Evolutionary conservation across 306 rosid species (phyloP), one percentile per base, ranked within the genome.

Genomic region (Gastrolobium villosum): DNA sequence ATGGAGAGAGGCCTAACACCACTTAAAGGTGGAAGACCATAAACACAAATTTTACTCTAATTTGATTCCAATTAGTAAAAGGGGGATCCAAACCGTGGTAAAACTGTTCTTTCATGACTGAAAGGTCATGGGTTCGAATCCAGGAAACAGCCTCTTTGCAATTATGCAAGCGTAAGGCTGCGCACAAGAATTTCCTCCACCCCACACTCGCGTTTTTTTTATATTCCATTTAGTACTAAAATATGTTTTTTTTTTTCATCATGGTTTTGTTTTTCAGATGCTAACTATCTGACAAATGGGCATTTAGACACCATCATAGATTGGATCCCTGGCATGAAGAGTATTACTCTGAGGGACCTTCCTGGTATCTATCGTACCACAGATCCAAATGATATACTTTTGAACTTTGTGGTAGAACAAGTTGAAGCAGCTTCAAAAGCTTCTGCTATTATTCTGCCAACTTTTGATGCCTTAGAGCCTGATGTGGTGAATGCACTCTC

Each of bases 301-400:
- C 79, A 74, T 56, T 37, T 81, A 39, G 86, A 87, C 43, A 81
- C 78, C 30, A 30, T 53, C 43, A 78, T 84, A 55, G 78, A 87
- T 26, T 81, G 86, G 86, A 87, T 87, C 6, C 86, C 84, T 31
- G 81, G 86, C 68, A 75, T 84, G 86, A 78, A 84, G 66, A 72
- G 78, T 15, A 70, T 87, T 48, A 15, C 61, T 40, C 62, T 87
- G 1, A 78, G 82, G 56, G 81, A 83, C 13, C 79, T 80, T 75
- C 89, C 79, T 2, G 75, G 77, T 2, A 83, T 77, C 26, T 67
- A 63, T 32, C 74, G 70, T 0, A 79, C 84, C 20, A 74, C 81
- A 55, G 78, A 87, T 78, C 80, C 70, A 36, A 78, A 81, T 10
- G 86, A 75, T 53, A 31, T 40, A 45, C 39, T 78, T 40, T 34